Evolutionary conservation across 345 rosid species (phyloP).

Genomic region (Carallia pectinifolia): DNA sequence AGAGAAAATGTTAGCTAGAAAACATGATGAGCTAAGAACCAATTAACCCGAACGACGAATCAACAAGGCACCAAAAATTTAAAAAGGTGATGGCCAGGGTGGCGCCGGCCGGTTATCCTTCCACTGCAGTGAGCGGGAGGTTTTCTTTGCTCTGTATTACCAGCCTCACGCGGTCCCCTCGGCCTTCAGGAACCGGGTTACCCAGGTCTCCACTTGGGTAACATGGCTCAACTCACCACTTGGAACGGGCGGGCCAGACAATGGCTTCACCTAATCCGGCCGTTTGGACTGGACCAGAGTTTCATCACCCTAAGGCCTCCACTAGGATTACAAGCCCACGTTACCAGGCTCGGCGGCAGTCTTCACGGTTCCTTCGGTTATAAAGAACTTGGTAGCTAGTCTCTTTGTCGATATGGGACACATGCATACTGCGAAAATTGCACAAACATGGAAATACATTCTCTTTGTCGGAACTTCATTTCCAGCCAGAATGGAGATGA

Average conservation of each 20-base stretch:
- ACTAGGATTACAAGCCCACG: constrained; percentile 30
- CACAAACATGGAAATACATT: no score
- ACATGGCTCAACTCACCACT: constrained; percentile 25
- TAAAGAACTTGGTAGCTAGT: rapidly evolving
- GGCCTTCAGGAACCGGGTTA: constrained; percentile 7
- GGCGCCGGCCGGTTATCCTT: constrained; percentile 27
- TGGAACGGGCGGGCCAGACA: constrained; percentile 28
- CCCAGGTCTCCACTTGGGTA: constrained; percentile 4
- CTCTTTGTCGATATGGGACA: no score
- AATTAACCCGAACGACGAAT: neutral
- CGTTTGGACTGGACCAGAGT: rapidly evolving
- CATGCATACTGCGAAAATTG: no score
- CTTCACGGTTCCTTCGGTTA: rapidly evolving
- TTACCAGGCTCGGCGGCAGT: neutral
- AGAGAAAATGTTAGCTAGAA: neutral
- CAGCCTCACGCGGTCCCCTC: constrained; percentile 49
- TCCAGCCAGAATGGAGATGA: no score
- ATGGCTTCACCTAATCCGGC: neutral
- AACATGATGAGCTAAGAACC: neutral
- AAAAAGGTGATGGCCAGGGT: constrained; percentile 18
- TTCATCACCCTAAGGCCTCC: constrained; percentile 16
- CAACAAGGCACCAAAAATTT: no score
- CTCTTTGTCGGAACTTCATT: no score
- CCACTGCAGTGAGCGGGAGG: constrained; percentile 35
- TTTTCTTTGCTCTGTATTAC: constrained; percentile 20